Base-by-base conservation (phyloP, 352 stramenopile species). In the Saprolegnia parasitica region DNA sequence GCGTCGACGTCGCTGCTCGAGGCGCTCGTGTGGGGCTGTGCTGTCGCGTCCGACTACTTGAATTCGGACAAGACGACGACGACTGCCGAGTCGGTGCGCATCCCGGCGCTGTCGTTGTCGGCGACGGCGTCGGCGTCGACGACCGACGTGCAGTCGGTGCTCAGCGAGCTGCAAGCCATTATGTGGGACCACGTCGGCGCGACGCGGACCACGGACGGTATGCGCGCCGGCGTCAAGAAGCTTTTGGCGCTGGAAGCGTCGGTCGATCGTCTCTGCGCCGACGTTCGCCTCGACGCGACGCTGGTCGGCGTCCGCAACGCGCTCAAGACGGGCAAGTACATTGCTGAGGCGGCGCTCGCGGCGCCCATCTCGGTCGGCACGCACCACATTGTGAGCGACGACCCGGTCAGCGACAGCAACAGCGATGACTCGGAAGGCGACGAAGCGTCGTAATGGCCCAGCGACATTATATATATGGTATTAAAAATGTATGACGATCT, bases 171-270 rank as follows among this genome's bases (percentile, higher is more conserved):
- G 56, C 79, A 89, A 75, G 81, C 75, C 55, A 90, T 95, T 68
- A 98, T 98, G 91, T 98, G 95, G 95, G 90, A 98, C 65, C 80
- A 95, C 39, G 91, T 98, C 0, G 95, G 95, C 9, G 86, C 96
- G 2, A 82, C 97, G 47, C 90, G 95, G 23, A 96, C 85, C 24
- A 64, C 75, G 18, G 74, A 74, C 1, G 90, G 90, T 21, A 87
- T 98, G 67, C 71, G 81, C 15, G 79, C 73, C 24, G 95, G 89
- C 0, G 74, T 96, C 10, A 83, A 95, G 54, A 83, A 90, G 56
- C 83, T 98, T 32, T 73, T 73, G 32, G 77, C 88, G 13, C 81
- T 98, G 21, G 79, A 89, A 56, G 72, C 83, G 9, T 84, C 96
- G 72, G 86, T 87, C 3, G 78, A 88, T 72, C 79, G 84, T 58